These are phyloP conservation scores for Gliomastix tumulicola DNA, from an alignment of 2,329 filamentous ascomycete genomes.

Conservation along the genomic window DNA sequence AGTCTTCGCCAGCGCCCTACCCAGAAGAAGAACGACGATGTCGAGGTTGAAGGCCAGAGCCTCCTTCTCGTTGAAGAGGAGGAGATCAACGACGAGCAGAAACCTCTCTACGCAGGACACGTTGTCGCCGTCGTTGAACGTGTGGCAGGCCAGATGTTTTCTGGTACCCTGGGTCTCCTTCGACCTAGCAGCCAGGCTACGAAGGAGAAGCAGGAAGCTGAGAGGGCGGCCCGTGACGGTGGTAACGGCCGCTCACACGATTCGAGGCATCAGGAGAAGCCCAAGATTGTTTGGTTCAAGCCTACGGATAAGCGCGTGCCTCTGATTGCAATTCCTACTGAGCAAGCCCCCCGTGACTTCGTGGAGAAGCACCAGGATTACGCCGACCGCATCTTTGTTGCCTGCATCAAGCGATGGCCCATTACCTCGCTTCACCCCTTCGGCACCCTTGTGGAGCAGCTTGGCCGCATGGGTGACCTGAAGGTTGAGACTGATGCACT, in stretches of 20 bases:
- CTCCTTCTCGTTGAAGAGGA: constrained; percentile 95
- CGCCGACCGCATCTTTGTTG: constrained; percentile 95
- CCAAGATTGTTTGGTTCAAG: constrained; percentile 99
- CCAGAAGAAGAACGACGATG: constrained; percentile 99
- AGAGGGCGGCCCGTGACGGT: constrained; percentile 85
- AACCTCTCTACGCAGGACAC: constrained; percentile 93
- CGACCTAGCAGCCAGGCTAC: constrained; percentile 97
- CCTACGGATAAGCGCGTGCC: constrained; percentile 98
- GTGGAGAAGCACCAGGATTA: constrained; percentile 98
- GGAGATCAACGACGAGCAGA: constrained; percentile 97
- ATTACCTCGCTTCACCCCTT: constrained; percentile 99
- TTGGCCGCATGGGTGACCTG: constrained; percentile 94
- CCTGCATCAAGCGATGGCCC: constrained; percentile 98
- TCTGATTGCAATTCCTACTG: constrained; percentile 94
- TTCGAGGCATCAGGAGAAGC: constrained; percentile 81
- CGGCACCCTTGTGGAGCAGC: constrained; percentile 92
- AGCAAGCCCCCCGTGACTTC: constrained; percentile 95
- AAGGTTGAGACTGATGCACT: constrained; percentile 97
- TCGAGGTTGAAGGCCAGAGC: constrained; percentile 97
- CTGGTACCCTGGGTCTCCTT: constrained; percentile 85
- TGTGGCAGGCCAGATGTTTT: constrained; percentile 98
- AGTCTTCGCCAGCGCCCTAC: constrained; percentile 94
- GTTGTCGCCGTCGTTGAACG: constrained; percentile 97
- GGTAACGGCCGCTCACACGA: constrained; percentile 64
- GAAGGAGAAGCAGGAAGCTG: constrained; percentile 98